phyloP scores from a whole-genome alignment of 2,329 filamentous ascomycete genomes.

The Calonectria ilicicola region DNA sequence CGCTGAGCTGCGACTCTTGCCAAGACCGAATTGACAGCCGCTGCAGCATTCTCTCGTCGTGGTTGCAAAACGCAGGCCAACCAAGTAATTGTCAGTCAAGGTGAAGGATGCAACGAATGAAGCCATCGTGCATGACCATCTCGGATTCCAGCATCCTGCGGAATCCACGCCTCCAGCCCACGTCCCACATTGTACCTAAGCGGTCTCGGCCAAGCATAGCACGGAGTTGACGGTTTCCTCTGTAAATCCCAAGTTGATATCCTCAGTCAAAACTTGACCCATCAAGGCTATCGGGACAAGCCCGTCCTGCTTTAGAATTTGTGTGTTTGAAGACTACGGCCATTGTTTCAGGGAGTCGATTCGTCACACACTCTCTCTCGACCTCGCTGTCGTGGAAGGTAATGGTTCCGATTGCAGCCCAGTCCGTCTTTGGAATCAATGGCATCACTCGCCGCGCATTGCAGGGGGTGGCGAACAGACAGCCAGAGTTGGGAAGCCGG shows the following conservation, averaged over 20 bases:
- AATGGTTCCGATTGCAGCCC: constrained; percentile 8
- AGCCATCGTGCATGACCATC: constrained; percentile 19
- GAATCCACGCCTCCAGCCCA: constrained; percentile 36
- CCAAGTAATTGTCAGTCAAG: not conserved
- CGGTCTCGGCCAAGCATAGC: not conserved
- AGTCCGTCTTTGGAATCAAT: constrained; percentile 31
- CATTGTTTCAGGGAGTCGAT: not conserved
- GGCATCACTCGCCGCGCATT: constrained; percentile 23
- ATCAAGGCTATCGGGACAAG: not conserved
- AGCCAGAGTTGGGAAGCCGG: not conserved
- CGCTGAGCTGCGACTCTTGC: constrained; percentile 4
- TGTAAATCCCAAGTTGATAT: not conserved
- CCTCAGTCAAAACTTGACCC: not conserved
- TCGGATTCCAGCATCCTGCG: constrained; percentile 26
- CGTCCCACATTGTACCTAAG: constrained; percentile 28
- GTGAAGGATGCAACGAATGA: constrained; percentile 17
- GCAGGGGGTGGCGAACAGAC: constrained; percentile 18
- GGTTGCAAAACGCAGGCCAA: not conserved
- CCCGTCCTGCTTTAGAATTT: not conserved
- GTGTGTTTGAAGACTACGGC: not conserved
- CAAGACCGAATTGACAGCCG: not conserved
- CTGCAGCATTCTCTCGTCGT: not conserved
- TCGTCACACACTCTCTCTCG: constrained; percentile 2
- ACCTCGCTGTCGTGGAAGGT: constrained; percentile 3
- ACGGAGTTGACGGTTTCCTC: not conserved